phyloP scores from a whole-genome alignment of 352 stramenopile species.

The Globisporangium cystogenes region DNA sequence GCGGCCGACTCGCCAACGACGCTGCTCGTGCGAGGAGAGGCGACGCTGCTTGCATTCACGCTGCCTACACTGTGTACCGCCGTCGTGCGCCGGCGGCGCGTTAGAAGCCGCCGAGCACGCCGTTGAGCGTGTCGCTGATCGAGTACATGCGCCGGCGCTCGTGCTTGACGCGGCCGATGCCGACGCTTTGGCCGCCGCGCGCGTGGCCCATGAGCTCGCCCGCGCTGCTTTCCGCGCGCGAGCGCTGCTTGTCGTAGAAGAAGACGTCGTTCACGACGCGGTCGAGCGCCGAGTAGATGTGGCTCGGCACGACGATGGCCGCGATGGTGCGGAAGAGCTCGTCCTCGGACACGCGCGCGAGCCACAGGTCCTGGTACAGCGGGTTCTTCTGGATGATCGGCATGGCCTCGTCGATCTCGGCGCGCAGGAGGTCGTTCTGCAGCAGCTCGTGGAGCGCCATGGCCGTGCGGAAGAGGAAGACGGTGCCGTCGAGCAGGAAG shows the following conservation, averaged over 20 bases:
- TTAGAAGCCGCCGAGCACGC: constrained; percentile 65
- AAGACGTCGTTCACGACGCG: constrained; percentile 81
- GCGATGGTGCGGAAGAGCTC: constrained; percentile 63
- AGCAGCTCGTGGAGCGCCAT: constrained; percentile 82
- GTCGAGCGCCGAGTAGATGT: constrained; percentile 67
- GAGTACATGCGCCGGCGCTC: constrained; percentile 68
- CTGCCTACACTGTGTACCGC: background rate
- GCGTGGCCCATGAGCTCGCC: constrained; percentile 24
- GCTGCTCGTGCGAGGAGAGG: background rate
- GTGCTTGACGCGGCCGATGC: constrained; percentile 64
- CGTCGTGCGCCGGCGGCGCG: background rate
- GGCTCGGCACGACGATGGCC: constrained; percentile 51
- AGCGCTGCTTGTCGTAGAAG: constrained; percentile 66
- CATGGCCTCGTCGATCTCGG: constrained; percentile 72
- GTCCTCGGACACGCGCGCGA: constrained; percentile 51
- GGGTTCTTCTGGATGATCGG: constrained; percentile 67
- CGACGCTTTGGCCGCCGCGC: constrained; percentile 55
- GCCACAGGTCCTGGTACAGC: constrained; percentile 60
- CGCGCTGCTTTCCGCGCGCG: constrained; percentile 11
- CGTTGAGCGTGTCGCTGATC: constrained; percentile 73
- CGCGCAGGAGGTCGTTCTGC: constrained; percentile 33
- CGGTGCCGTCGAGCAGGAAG: constrained; percentile 80
- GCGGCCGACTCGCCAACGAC: background rate
- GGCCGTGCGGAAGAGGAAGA: constrained; percentile 76
- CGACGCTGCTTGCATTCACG: background rate